Percentiles rank a stretch among this genome's conserved stretches.
These are phyloP conservation scores for Borovskyia barvae DNA, from an alignment of 208 protist species.

Conservation along the genomic window DNA sequence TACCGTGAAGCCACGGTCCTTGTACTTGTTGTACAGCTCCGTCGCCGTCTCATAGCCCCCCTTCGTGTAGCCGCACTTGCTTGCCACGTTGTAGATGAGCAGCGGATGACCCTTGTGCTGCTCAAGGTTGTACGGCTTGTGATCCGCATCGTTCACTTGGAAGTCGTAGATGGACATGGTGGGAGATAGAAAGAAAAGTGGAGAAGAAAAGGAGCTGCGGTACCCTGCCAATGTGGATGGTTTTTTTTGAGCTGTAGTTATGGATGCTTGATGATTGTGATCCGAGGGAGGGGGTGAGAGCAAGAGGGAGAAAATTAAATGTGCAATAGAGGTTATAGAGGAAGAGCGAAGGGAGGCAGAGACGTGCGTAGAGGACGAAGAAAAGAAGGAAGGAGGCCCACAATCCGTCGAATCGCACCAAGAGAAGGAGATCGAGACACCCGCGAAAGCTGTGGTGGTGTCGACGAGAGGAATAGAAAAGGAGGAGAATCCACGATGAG, in stretches of 20 bases:
- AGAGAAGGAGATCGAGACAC: too few relatives aligned
- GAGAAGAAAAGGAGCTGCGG: too few relatives aligned
- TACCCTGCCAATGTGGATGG: neutral
- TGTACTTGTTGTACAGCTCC: conserved; percentile 87
- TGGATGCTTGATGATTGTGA: too few relatives aligned
- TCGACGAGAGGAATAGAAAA: too few relatives aligned
- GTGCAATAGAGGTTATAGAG: neutral
- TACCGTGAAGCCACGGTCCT: conserved; percentile 80
- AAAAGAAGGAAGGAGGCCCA: neutral
- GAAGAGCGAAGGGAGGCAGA: neutral
- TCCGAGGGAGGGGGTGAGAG: too few relatives aligned
- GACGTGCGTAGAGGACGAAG: neutral
- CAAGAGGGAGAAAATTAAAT: neutral
- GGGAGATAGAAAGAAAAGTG: neutral
- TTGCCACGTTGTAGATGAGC: conserved; percentile 93
- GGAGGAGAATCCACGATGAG: too few relatives aligned
- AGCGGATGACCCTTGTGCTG: conserved; percentile 89
- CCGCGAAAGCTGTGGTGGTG: too few relatives aligned
- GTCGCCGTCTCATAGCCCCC: conserved; percentile 75
- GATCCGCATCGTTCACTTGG: conserved; percentile 55
- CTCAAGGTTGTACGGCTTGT: conserved; percentile 79
- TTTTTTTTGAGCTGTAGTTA: too few relatives aligned
- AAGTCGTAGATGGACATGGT: conserved; percentile 84
- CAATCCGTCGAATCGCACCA: too few relatives aligned
- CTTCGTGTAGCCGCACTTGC: conserved; percentile 89